phyloP scores from a whole-genome alignment of 1,284 basidiomycete species.

The Amylostereum areolatum region DNA sequence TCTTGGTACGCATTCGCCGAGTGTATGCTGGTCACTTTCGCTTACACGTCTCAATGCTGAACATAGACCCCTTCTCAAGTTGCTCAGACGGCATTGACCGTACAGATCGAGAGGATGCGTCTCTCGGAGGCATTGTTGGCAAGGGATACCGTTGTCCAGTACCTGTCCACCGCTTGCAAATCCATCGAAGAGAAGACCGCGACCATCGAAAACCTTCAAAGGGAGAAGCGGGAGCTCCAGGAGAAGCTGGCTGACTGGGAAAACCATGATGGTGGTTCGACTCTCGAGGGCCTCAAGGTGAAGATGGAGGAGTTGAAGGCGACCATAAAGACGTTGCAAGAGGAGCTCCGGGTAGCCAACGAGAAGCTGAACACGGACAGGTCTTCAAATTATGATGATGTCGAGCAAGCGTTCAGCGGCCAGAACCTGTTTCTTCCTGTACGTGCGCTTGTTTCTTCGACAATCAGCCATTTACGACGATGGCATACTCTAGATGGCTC shows the following conservation, averaged over 20 bases:
- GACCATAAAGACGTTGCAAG: not conserved
- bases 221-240: slow-evolving; percentile 28
- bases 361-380: not conserved
- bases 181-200: slow-evolving; percentile 55
- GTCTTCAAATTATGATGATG: not conserved
- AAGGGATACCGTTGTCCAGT: slow-evolving; percentile 56
- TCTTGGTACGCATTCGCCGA: no score
- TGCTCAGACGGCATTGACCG: slow-evolving; percentile 3
- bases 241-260: slow-evolving; percentile 15
- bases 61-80: no score
- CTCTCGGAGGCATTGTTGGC: slow-evolving; percentile 55
- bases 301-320: not conserved
- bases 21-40: no score
- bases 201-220: slow-evolving; percentile 42
- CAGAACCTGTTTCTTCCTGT: not conserved
- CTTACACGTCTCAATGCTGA: no score
- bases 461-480: no score
- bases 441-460: no score
- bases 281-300: no score
- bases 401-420: not conserved
- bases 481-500: not conserved
- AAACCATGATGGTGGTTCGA: not conserved
- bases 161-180: slow-evolving; percentile 54
- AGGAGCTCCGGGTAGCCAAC: not conserved
- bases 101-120: slow-evolving; percentile 50